phyloP scores from a whole-genome alignment of 2,329 filamentous ascomycete species.

The Claviceps maximensis region DNA sequence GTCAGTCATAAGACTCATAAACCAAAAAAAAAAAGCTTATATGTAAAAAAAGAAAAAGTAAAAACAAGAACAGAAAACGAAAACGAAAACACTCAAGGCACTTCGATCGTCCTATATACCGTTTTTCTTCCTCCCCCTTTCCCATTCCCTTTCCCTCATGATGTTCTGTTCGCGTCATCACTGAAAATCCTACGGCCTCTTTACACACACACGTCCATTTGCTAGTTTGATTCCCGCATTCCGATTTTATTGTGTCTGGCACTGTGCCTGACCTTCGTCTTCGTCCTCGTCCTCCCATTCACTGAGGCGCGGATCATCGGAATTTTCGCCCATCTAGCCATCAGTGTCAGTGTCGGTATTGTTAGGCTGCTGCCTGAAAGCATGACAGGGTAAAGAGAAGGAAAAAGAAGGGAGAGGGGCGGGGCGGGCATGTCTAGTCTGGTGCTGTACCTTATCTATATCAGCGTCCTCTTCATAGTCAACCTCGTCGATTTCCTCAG shows the following conservation, averaged over 20 bases:
- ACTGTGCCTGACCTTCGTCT: conserved; percentile 53
- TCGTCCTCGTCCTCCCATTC: conserved; percentile 64
- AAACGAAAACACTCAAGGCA: not conserved
- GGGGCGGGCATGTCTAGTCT: too few species aligned
- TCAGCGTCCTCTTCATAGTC: conserved; percentile 72
- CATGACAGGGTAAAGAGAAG: not conserved
- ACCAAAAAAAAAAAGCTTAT: not conserved
- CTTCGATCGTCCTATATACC: not conserved
- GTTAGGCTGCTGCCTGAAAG: not conserved
- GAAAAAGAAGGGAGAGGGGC: not conserved
- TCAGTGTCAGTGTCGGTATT: not conserved
- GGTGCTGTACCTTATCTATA: conserved; percentile 56
- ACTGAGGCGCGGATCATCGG: conserved; percentile 51
- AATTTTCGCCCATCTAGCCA: conserved; percentile 55
- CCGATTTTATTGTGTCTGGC: conserved; percentile 51
- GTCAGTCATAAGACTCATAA: conserved; percentile 6
- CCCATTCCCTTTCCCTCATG: too few species aligned
- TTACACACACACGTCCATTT: not conserved
- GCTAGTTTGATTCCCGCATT: not conserved
- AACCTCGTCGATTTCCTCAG: conserved; percentile 74
- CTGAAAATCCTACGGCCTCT: too few species aligned
- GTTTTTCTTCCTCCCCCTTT: not conserved
- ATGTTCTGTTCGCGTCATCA: not conserved
- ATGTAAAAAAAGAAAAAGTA: too few species aligned
- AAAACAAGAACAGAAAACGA: too few species aligned